Evolutionary conservation across 495 filamentous ascomycete genomes (phyloP).

Genomic region (Neurospora sp.): DNA sequence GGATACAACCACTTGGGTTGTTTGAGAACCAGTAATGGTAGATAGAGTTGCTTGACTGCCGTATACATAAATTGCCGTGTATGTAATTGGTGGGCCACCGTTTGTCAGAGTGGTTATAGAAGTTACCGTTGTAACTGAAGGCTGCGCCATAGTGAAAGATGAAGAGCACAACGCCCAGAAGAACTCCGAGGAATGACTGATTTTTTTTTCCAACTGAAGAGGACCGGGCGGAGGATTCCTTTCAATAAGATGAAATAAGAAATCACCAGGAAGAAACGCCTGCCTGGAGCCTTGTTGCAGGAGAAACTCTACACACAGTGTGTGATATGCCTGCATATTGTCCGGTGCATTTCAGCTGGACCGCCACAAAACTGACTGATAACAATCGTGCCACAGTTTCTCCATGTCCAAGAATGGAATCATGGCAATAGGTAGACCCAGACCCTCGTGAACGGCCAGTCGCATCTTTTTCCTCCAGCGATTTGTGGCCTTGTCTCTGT

Average conservation of each 20-base stretch:
- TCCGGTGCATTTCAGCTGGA: not conserved
- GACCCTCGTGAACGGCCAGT: not conserved
- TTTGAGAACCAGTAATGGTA: not conserved
- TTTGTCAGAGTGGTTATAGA: not conserved
- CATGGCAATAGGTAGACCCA: not conserved
- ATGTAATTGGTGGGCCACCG: not conserved
- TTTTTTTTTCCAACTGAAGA: not conserved
- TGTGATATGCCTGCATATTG: not conserved
- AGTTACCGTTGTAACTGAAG: not conserved
- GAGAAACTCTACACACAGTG: not conserved
- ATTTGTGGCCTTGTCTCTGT: not conserved
- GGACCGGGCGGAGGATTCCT: not conserved
- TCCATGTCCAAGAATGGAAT: not conserved
- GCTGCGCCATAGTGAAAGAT: not conserved
- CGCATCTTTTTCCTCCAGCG: not conserved
- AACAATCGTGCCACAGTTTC: not conserved
- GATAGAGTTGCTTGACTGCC: not conserved
- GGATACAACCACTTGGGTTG: not conserved
- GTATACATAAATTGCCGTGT: not conserved
- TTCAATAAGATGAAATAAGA: not conserved
- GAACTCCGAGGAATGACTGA: not conserved
- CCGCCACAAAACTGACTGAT: not conserved
- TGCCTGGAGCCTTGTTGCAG: not conserved
- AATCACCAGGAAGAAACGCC: not conserved
- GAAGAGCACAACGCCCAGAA: not conserved